Percentiles rank a stretch among this genome's conserved stretches.
Evolutionary conservation across 1,139 yeast genomes (phyloP).

Genomic region (Candida pseudoviswanathii): DNA sequence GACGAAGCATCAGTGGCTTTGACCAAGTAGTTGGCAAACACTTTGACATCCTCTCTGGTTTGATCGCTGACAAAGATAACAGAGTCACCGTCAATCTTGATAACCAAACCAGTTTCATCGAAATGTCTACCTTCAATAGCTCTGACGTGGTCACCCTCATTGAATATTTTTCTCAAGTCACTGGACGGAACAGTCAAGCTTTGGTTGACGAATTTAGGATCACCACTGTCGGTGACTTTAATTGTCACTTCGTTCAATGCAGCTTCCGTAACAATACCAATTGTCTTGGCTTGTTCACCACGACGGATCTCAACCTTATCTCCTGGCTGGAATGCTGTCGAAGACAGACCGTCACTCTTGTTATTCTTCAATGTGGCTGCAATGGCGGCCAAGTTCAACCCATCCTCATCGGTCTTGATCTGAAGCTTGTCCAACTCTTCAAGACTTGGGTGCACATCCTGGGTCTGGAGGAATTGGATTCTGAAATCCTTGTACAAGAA

Average conservation of each 20-base stretch:
- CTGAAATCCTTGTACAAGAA: constrained; percentile 85
- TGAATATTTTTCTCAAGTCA: constrained; percentile 81
- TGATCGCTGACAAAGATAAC: constrained; percentile 90
- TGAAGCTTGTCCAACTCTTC: constrained; percentile 88
- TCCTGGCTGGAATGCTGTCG: constrained; percentile 79
- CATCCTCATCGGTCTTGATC: constrained; percentile 64
- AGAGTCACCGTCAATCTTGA: constrained; percentile 76
- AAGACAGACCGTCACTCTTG: constrained; percentile 26
- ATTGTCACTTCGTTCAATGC: constrained; percentile 66
- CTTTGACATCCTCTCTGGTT: constrained; percentile 83
- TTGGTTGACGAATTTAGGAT: constrained; percentile 50
- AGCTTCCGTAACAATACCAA: constrained; percentile 75
- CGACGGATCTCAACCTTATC: constrained; percentile 88
- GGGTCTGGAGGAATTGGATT: constrained; percentile 77
- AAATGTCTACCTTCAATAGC: constrained; percentile 88
- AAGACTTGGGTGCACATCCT: constrained; percentile 82
- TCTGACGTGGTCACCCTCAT: constrained; percentile 93
- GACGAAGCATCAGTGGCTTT: constrained; percentile 74
- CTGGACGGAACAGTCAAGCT: constrained; percentile 69
- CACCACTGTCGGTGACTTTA: constrained; percentile 54
- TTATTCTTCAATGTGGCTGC: constrained; percentile 77
- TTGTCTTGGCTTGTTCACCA: constrained; percentile 92
- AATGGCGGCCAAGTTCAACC: constrained; percentile 80
- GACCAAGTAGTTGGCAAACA: constrained; percentile 84
- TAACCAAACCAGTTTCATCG: constrained; percentile 94